Evolutionary conservation across 352 stramenopile genomes (phyloP).

Genomic region (Phytophthora sp.): DNA sequence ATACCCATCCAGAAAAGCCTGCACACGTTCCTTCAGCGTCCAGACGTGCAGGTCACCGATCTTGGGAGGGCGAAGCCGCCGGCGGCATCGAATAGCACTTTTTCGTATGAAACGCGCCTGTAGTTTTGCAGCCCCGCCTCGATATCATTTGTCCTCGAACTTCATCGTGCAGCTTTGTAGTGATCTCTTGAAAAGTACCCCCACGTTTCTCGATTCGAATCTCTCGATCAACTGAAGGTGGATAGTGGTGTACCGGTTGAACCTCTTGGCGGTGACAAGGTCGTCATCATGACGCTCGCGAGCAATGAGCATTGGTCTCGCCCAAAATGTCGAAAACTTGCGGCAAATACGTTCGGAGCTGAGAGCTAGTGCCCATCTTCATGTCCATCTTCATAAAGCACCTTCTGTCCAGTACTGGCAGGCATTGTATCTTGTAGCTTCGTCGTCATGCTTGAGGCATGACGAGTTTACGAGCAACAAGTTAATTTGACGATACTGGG

Average conservation of each 20-base stretch:
- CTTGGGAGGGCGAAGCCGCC: constrained; percentile 3
- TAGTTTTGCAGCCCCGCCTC: background rate
- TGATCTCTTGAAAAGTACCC: background rate
- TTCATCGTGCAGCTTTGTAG: background rate
- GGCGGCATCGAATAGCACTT: background rate
- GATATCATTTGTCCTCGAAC: background rate
- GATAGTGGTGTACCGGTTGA: background rate
- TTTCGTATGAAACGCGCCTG: background rate
- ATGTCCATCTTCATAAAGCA: constrained; percentile 9
- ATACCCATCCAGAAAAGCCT: constrained; percentile 50
- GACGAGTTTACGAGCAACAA: background rate
- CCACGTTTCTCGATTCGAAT: background rate
- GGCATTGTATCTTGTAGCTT: background rate
- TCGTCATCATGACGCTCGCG: background rate
- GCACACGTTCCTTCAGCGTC: constrained; percentile 47
- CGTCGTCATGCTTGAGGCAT: background rate
- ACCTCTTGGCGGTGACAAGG: background rate
- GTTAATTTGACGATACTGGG: background rate
- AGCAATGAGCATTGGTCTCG: background rate
- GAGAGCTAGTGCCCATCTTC: background rate
- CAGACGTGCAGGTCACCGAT: constrained; percentile 53
- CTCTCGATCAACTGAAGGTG: background rate
- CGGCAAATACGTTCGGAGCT: constrained; percentile 7
- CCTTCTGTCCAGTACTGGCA: constrained; percentile 9
- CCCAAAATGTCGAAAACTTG: background rate